phyloP scores from a whole-genome alignment of 371 early-diverging fungal genomes.

The Mortierella sp. region DNA sequence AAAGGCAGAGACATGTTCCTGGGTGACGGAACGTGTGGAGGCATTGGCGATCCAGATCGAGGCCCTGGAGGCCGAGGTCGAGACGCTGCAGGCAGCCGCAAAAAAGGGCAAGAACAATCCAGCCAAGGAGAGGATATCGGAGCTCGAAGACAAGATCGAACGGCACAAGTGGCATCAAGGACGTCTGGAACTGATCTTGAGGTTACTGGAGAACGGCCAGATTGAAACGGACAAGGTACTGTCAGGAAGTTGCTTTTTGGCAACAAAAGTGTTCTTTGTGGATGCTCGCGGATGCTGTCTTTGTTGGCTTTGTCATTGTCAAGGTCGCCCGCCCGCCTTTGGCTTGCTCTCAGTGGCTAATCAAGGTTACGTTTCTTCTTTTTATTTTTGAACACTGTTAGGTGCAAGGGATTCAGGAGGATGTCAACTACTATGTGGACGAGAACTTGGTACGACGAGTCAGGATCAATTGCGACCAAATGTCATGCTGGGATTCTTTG shows the following conservation, averaged over 20 bases:
- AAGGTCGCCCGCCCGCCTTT: too few relatives aligned
- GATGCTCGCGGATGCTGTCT: not conserved
- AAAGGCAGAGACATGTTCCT: conserved; percentile 84
- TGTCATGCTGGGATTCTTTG: not conserved
- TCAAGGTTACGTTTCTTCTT: not conserved
- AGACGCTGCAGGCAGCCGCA: conserved; percentile 78
- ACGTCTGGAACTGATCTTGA: conserved; percentile 89
- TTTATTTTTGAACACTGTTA: conserved; percentile 34
- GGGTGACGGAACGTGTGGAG: conserved; percentile 87
- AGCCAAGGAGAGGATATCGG: conserved; percentile 77
- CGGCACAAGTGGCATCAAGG: conserved; percentile 92
- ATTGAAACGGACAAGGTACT: conserved; percentile 83
- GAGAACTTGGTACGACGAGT: conserved; percentile 71
- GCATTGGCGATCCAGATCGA: conserved; percentile 91
- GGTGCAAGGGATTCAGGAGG: conserved; percentile 84
- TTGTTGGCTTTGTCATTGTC: too few relatives aligned
- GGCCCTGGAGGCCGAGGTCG: conserved; percentile 89
- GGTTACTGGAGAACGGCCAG: conserved; percentile 93
- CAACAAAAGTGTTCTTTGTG: not conserved
- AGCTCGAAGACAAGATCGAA: conserved; percentile 82
- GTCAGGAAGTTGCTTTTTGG: too few relatives aligned
- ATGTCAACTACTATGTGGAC: conserved; percentile 93
- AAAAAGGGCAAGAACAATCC: conserved; percentile 85
- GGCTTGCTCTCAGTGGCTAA: not conserved
- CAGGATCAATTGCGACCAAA: not conserved